Percentiles rank a stretch among this genome's conserved stretches.
These are phyloP conservation scores for Aureobasidium sp. DNA, from an alignment of 2,329 filamentous ascomycete genomes.

Conservation along the genomic window DNA sequence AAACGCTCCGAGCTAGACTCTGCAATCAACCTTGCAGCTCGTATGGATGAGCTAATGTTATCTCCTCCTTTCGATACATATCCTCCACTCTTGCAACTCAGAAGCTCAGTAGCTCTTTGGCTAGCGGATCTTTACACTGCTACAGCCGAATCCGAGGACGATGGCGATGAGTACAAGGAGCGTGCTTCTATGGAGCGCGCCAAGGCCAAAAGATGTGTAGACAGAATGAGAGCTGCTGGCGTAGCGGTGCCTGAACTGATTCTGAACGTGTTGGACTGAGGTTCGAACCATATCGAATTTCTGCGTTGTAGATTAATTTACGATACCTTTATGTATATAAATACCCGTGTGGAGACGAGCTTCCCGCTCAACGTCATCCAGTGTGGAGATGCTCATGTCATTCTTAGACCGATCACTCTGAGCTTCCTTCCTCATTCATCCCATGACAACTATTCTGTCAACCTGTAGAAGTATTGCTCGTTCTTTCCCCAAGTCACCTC, in stretches of 20 bases:
- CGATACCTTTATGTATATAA: too few relatives aligned
- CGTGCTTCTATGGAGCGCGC: neutral
- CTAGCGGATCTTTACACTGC: slow-evolving; percentile 54
- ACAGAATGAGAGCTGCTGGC: neutral
- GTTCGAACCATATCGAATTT: neutral
- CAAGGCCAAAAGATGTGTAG: neutral
- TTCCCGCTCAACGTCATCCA: neutral
- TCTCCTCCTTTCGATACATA: slow-evolving; percentile 63
- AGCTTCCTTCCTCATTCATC: neutral
- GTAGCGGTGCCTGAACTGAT: neutral
- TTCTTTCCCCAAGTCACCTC: neutral
- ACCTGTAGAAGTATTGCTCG: neutral
- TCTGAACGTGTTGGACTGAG: neutral
- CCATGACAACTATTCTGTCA: neutral
- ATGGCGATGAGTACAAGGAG: neutral
- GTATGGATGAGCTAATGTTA: slow-evolving; percentile 63
- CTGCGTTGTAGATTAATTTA: neutral
- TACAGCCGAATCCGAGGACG: neutral
- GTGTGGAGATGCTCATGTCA: slow-evolving; percentile 1
- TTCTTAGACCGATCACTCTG: neutral
- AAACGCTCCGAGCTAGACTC: slow-evolving; percentile 40
- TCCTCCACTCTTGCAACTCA: slow-evolving; percentile 56
- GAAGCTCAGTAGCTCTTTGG: slow-evolving; percentile 68
- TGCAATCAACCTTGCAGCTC: slow-evolving; percentile 54
- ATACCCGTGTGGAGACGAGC: neutral